Evolutionary conservation across 129 eudicot species (phyloP), one percentile per base, ranked within the genome.

Genomic region (Flaveria sonorensis): DNA sequence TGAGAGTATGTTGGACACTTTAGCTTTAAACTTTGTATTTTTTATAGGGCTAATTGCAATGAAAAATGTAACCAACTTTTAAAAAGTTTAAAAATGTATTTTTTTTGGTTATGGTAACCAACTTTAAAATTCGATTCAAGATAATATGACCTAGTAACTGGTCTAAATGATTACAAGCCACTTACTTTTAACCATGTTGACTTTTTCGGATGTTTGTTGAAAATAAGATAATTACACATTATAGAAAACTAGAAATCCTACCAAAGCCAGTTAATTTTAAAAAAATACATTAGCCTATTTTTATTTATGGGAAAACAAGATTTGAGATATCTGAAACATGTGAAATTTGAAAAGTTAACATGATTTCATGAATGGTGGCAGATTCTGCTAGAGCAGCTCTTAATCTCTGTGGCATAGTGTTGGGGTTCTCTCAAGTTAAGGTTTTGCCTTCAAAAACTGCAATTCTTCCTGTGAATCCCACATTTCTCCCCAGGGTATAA

Each of bases 361-460:
- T 36, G 40, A 36, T 36, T 36, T 20, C 32, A 19, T 77, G 71
- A 59, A 71, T 81, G 48, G 63, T 18, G 52, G 52, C 89, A 94
- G 98, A 87, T 73, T 86, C 97, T 84, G 96, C 98, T 52, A 86
- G 90, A 81, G 93, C 87, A 20, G 93, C 98, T 43, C 95, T 94
- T 70, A 86, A 60, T 76, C 97, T 90, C 74, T 79, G 86, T 80
- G 97, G 97, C 68, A 91, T 91, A 75, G 74, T 85, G 78, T 77
- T 89, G 70, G 98, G 98, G 9, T 91, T 87, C 78, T 85, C 92
- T 68, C 98, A 88, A 67, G 80, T 90, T 73, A 85, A 74, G 85
- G 98, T 94, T 79, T 82, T 89, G 81, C 98, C 98, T 73, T 94
- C 98, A 57, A 94, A 94, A 85, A 94, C 98, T 64, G 98, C 97